Evolutionary conservation across 805 yeast genomes (phyloP), one percentile per base, ranked within the genome.

Genomic region (Saccharomycopsis guyanensis): DNA sequence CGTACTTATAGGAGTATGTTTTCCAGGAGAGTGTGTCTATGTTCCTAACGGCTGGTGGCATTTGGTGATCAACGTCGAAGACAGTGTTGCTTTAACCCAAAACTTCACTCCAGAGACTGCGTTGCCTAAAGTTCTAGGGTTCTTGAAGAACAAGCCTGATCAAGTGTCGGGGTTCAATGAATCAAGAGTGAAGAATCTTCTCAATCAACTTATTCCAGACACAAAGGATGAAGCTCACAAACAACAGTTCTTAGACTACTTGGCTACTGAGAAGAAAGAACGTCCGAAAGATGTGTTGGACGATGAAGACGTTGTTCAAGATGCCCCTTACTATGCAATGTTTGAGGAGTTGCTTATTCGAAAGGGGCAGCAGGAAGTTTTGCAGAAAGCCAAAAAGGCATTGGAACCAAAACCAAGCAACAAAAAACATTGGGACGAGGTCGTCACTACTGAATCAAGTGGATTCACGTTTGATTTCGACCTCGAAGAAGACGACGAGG

Each of bases 31-130:
- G 59, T 82, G 87, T 50, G 75, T 87, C 71, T 78, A 83, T 59
- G 97, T 88, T 5, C 97, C 97, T 2, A 73, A 88, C n/a, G 94
- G 95, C 0, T 88, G 97, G 97, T 88, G 97, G 97, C 97, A 88
- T 67, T 69, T 80, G 40, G 97, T 89, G 25, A 85, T 88, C n/a
- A 88, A 88, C 56, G 57, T 88, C 10, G 84, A 81, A 48, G 87
- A 82, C 58, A 70, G 80, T n/a, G 79, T 88, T 16, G 97, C 96
- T 0, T 64, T 88, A 56, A 88, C 97, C 0, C 94, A 86, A 53
- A 88, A 88, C 61, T 88, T 89, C 62, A 89, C 86, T 8, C 94
- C 96, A 0, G 59, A 60, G 35, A 71, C 76, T 37, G 76, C 78
- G 49, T 61, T 88, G 32, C 68, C 73, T n/a, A 66, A 70, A 32